Evolutionary conservation across 345 rosid genomes (phyloP).

Genomic region (Raphanus raphanistrum): DNA sequence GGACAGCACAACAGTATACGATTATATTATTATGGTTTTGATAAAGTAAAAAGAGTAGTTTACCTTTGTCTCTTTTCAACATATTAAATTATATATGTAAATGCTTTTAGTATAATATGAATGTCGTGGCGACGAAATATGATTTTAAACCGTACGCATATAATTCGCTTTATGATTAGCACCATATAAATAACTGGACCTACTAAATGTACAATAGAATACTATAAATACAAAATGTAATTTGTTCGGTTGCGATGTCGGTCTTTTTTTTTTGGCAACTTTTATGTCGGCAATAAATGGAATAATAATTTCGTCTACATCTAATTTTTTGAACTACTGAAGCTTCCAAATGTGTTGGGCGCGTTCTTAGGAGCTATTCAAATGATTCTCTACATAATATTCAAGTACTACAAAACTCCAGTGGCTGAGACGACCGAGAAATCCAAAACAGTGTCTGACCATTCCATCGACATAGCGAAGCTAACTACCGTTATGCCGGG

Average conservation of each 20-base stretch:
- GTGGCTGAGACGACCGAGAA: constrained; percentile 26
- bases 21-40: background rate
- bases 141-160: constrained; percentile 22
- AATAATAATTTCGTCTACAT: constrained; percentile 24
- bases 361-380: constrained; percentile 51
- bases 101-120: background rate
- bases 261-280: background rate
- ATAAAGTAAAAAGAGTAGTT: constrained; percentile 25
- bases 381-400: constrained; percentile 50
- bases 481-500: constrained; percentile 5
- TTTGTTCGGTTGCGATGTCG: constrained; percentile 31
- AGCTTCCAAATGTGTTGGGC: constrained; percentile 60
- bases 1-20: constrained; percentile 31
- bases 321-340: background rate
- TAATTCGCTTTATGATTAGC: constrained; percentile 7
- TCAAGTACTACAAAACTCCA: constrained; percentile 41
- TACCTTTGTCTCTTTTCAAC: constrained; percentile 21
- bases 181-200: background rate
- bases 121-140: constrained; percentile 27
- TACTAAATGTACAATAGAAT: constrained; percentile 19
- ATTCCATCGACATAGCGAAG: constrained; percentile 34
- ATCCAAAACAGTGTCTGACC: constrained; percentile 21
- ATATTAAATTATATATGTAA: background rate
- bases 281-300: constrained; percentile 12
- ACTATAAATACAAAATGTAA: constrained; percentile 10